Evolutionary conservation across 2,329 filamentous ascomycete species (phyloP), one percentile per base, ranked within the genome.

Genomic region (Nigrospora sphaerica): DNA sequence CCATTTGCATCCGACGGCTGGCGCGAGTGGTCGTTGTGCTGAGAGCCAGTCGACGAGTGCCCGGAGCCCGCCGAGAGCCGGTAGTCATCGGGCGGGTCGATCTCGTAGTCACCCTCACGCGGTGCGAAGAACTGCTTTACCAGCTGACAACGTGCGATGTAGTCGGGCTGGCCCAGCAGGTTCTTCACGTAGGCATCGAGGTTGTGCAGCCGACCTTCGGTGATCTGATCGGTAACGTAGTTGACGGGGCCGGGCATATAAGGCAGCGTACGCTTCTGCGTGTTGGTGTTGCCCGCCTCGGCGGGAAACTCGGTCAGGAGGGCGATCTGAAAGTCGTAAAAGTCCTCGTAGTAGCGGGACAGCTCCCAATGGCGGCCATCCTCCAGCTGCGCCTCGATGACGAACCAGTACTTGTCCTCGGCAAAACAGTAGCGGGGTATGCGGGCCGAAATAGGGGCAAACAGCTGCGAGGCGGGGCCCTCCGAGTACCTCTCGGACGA

Each of bases 171-270:
- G 33, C 80, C 78, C 10, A 98, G 73, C 18, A 98, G 75, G 57
- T 93, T 92, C 69, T 95, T 95, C 56, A 98, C 89, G 59, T 98
- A 98, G 44, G 92, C 88, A 60, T 98, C 91, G 35, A 98, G 72
- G 62, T 95, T 96, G 63, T 93, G 88, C 49, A 93, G 81, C 54
- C 93, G 83, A 28, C 90, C 91, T 61, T 96, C 91, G 16, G 91
- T 95, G 58, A 98, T 96, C 33, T 88, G 88, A 62, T 97, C 92
- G n/a, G 92, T 98, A 46, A 97, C 92, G 66, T 95, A 95, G 54
- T 91, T 95, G 51, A 98, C 92, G 3, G 93, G 93, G 6, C 93
- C 93, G 11, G 93, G 93, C 93, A 98, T 98, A 65, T 95, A 97
- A 2, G 93, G 93, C 12, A 98, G 69, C 10, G 86, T 89, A 46